Base-by-base conservation (phyloP, 176 grass and related monocot genomes). In the Aegilops tauschii region DNA sequence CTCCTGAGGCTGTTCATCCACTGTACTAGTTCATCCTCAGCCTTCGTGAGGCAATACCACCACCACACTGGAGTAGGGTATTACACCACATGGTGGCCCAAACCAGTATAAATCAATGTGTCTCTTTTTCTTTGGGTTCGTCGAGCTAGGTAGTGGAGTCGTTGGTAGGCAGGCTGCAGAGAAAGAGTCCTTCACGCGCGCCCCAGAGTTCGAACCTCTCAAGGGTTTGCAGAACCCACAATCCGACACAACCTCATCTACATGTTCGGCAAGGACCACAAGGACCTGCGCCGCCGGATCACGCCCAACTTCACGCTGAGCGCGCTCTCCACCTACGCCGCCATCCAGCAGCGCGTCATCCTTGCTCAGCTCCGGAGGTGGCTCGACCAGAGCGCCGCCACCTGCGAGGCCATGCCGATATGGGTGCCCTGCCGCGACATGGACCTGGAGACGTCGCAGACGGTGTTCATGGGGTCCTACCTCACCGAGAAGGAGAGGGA, bases 361-460 rank as follows among this genome's bases (percentile, higher is more conserved):
- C 73, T 91, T 10, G 58, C 85, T 12, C 90, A 95, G 65, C 54
- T 95, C 65, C 28, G 73, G 47, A 70, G 54, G 21, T 95, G 93
- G 93, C 65, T 95, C 5, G 90, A 87, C 21, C 65, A 39, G 37
- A 76, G 28, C 65, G 12, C 8, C 70, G 14, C 17, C 49, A 30
- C 3, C 16, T 63, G 9, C 9, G 36, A 16, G 29, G 76, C 89
- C 5, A 71, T 91, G 34, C 59, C 90, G 28, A 84, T 98, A 12
- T 84, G 96, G 9, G 82, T 95, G 16, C 90, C 84, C 17, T 98
- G 91, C 90, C 93, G 93, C 59, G 92, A 95, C 81, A 92, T 98
- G 90, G 95, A 98, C 80, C 92, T 98, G 2, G 92, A 98, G 88
- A 98, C 93, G 6, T 98, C 96, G 86, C 96, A 98, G 83, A 94